Conservation (phyloP, 345 rosid genomes). For the Citrus inodora region DNA sequence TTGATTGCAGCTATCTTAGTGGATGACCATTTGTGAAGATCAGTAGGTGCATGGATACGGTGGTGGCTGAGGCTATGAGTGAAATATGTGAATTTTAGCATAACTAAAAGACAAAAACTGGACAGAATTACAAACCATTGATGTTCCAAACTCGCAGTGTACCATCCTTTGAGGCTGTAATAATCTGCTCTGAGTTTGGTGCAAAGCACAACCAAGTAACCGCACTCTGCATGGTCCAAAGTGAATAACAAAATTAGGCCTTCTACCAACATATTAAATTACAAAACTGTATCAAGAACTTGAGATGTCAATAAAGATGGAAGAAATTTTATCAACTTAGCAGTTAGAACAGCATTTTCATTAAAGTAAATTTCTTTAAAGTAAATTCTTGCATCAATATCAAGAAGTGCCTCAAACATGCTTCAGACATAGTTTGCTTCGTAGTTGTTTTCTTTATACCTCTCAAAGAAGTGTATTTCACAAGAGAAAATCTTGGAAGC, state of each 20-base stretch:
- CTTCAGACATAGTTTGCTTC: neutral
- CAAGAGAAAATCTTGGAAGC: neutral
- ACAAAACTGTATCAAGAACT: neutral
- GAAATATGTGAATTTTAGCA: neutral
- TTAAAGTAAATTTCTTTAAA: neutral
- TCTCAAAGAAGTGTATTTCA: neutral
- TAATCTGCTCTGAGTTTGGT: conserved; percentile 81
- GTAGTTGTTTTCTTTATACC: neutral
- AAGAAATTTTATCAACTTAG: neutral
- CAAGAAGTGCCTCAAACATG: neutral
- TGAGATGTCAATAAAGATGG: neutral
- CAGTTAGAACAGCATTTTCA: neutral
- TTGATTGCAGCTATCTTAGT: neutral
- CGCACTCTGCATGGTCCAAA: conserved; percentile 69
- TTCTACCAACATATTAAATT: neutral
- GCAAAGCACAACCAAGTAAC: conserved; percentile 92
- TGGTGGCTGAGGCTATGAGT: neutral
- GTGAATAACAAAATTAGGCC: conserved; percentile 5
- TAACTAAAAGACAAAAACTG: neutral
- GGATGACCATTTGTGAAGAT: neutral
- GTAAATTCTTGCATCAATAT: neutral
- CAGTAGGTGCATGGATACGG: neutral
- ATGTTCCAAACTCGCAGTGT: conserved; percentile 91
- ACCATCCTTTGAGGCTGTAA: conserved; percentile 95
- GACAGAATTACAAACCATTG: conserved; percentile 51